phyloP scores from a whole-genome alignment of 75 land plant genomes.

The Chamaecyparis obtusa region DNA sequence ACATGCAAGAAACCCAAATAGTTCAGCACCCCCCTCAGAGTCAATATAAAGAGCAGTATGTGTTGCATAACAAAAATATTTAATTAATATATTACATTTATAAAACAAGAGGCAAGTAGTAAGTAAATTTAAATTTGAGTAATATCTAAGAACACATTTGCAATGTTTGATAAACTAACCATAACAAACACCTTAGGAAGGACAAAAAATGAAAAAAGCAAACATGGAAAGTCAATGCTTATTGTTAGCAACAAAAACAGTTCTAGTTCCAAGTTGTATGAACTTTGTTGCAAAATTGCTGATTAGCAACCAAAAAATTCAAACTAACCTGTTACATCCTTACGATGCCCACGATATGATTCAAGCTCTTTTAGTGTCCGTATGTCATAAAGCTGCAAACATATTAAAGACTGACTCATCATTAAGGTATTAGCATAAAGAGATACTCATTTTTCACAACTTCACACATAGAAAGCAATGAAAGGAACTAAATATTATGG shows the following conservation, averaged over 20 bases:
- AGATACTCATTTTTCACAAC: background rate
- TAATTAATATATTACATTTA: no score
- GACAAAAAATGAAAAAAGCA: background rate
- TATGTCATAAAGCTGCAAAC: constrained; percentile 94
- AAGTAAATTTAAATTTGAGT: no score
- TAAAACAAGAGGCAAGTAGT: no score
- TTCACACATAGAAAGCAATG: background rate
- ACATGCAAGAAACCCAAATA: no score
- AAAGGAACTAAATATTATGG: background rate
- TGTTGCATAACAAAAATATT: no score
- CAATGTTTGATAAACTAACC: background rate
- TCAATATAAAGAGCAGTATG: no score
- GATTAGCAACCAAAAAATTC: background rate
- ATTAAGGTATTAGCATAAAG: background rate
- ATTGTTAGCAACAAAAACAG: background rate
- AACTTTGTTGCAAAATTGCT: background rate
- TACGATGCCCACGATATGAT: constrained; percentile 94
- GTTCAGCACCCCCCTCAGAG: no score
- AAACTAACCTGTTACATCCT: constrained; percentile 89
- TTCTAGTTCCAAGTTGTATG: background rate
- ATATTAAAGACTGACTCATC: background rate
- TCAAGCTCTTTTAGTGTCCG: constrained; percentile 96
- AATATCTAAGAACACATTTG: no score
- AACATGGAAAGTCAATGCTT: background rate
- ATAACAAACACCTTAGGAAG: background rate